Percentiles rank a stretch among this genome's conserved stretches.
Conservation (phyloP, 148 eudicot genomes). For the Rhododendron griersonianum region DNA sequence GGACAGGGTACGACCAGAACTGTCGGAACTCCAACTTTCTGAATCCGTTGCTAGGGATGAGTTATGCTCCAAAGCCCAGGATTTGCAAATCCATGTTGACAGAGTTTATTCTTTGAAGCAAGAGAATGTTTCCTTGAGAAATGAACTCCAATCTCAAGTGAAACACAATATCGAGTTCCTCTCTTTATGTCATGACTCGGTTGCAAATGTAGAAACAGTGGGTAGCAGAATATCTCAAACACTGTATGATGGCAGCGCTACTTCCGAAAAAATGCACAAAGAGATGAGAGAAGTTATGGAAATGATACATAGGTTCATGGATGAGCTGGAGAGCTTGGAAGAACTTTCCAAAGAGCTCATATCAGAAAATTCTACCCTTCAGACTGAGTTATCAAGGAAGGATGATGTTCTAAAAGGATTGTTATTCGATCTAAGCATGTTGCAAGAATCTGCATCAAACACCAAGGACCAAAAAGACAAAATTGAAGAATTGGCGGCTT, state of each 20-base stretch:
- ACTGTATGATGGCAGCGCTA: conserved; percentile 28
- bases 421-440: conserved; percentile 65
- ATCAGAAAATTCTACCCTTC: conserved; percentile 40
- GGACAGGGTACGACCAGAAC: conserved; percentile 22
- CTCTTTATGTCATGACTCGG: conserved; percentile 12
- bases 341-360: conserved; percentile 33
- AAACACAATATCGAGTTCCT: conserved; percentile 23
- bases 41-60: conserved; percentile 29
- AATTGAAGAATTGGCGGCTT: conserved; percentile 44
- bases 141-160: conserved; percentile 28
- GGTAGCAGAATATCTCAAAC: conserved; percentile 29
- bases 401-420: conserved; percentile 72
- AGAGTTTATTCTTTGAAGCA: conserved; percentile 29
- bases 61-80: conserved; percentile 30
- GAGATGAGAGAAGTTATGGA: conserved; percentile 33
- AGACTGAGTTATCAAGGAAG: conserved; percentile 60
- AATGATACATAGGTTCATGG: conserved; percentile 26
- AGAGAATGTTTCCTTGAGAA: conserved; percentile 41
- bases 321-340: conserved; percentile 50
- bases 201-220: conserved; percentile 30
- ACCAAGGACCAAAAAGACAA: conserved; percentile 61
- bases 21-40: conserved; percentile 23
- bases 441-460: conserved; percentile 74
- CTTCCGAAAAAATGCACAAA: conserved; percentile 29
- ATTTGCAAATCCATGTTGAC: conserved; percentile 29